Evolutionary conservation across 257 asterid genomes (phyloP).

Genomic region (Scutellaria galericulata): DNA sequence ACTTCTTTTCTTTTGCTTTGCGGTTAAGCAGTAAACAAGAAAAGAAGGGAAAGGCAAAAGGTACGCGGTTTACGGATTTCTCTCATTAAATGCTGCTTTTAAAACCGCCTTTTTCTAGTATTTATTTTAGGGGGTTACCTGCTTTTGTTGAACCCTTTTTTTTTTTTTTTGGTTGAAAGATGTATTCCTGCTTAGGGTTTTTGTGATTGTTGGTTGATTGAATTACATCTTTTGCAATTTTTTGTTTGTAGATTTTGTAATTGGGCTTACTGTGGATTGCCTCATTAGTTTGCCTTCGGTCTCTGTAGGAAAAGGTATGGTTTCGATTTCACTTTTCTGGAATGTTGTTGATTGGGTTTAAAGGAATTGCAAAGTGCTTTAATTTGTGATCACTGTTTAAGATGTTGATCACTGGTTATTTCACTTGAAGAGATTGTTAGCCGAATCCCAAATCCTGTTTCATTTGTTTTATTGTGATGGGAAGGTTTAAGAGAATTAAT

Average conservation of each 20-base stretch:
- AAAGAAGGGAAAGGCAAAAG: constrained; percentile 29
- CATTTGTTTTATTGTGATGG: neutral
- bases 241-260: constrained; percentile 14
- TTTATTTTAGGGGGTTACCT: constrained; percentile 22
- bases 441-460: neutral
- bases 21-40: constrained; percentile 42
- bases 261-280: constrained; percentile 1
- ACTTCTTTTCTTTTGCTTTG: constrained; percentile 43
- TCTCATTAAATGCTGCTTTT: constrained; percentile 33
- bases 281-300: neutral
- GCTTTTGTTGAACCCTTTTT: neutral
- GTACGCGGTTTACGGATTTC: constrained; percentile 45
- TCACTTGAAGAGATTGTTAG: neutral
- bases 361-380: constrained; percentile 4
- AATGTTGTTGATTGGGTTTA: constrained; percentile 20
- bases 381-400: constrained; percentile 7
- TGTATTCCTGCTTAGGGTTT: constrained; percentile 13
- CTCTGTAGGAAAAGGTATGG: constrained; percentile 24
- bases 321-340: constrained; percentile 1
- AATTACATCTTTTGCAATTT: neutral
- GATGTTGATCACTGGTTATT: constrained; percentile 1
- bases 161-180: constrained; percentile 18
- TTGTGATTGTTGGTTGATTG: constrained; percentile 21
- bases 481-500: neutral
- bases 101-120: neutral